Base-by-base conservation (phyloP, 495 filamentous ascomycete species). In the Talaromyces nanjingensis region DNA sequence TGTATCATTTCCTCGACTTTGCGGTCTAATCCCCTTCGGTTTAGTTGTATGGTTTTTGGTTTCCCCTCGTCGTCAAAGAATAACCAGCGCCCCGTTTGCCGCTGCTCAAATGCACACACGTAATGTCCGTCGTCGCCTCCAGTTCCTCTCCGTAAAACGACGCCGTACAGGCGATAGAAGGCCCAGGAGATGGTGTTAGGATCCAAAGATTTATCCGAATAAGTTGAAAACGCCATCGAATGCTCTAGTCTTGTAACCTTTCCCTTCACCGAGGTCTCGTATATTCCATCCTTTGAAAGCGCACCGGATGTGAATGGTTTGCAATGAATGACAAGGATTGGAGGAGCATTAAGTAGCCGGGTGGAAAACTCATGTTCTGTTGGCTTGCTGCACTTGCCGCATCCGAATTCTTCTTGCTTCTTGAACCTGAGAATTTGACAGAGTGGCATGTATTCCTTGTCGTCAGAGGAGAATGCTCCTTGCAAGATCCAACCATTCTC, bases 21-120 rank as follows among this genome's bases (percentile, higher is more conserved):
- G 3, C 6, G 4, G 6, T 56, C 22, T 7, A 56, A 29, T 27
- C 2, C 16, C 0, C 27, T 16, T 31, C 27, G 22, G 4, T 4
- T 56, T 4, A 27, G 16, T 27, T 14, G n/a, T 6, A 0, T 14
- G 27, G 53, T 27, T 16, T 3, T 0, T 56, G 37, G 14, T 16
- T 0, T 6, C 4, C 37, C 37, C 4, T 31, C 29, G 29, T 31
- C 29, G 29, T 31, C 29, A 31, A 45, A 47, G 3, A 27, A n/a
- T 25, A 61, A 9, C 59, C 59, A 61, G 3, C 9, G 22, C 11
- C 20, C 37, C 39, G 9, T 7, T 45, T 47, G 14, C 3, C 6
- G 59, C 24, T 47, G 59, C 37, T 61, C 59, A 25, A 61, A 42
- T 12, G 59, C 59, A 8, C 59, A 45, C 6, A 61, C 24, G 27